These are phyloP conservation scores for Volvariella surrecta DNA, from an alignment of 1,284 basidiomycete genomes.

Conservation along the genomic window DNA sequence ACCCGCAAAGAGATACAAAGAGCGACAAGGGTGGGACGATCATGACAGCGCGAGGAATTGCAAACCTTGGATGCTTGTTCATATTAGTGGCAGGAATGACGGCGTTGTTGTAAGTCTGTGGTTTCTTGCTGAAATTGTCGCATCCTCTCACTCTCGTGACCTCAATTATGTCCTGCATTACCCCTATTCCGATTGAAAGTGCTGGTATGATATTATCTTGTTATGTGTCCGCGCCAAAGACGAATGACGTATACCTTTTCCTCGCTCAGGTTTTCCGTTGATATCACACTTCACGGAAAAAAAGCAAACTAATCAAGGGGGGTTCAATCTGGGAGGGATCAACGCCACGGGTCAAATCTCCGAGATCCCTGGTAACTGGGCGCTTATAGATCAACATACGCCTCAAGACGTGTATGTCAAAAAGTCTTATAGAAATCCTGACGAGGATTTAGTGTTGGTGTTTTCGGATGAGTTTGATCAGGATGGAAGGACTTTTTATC, in stretches of 20 bases:
- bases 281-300: slow-evolving; percentile 22
- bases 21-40: neutral
- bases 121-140: too few relatives aligned
- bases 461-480: slow-evolving; percentile 65
- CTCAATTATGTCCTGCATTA: too few relatives aligned
- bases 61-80: neutral
- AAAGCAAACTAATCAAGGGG: slow-evolving; percentile 31
- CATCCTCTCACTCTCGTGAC: too few relatives aligned
- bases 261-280: slow-evolving; percentile 25
- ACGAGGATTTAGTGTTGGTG: slow-evolving; percentile 43
- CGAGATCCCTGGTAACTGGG: slow-evolving; percentile 43
- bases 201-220: slow-evolving; percentile 1
- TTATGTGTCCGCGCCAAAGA: neutral
- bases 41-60: neutral
- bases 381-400: slow-evolving; percentile 60
- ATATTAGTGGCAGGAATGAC: neutral
- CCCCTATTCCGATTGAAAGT: too few relatives aligned
- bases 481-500: slow-evolving; percentile 64
- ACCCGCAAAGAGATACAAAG: neutral
- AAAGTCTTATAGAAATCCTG: slow-evolving; percentile 33
- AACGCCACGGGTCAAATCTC: slow-evolving; percentile 65
- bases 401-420: slow-evolving; percentile 44
- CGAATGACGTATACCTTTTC: slow-evolving; percentile 2
- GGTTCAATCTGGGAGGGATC: slow-evolving; percentile 70
- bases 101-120: neutral